A percentile compares a stretch with the other conserved stretches of the same genome.
These are phyloP conservation scores for Dujonia santamariae DNA, from an alignment of 1,139 yeast species.

Conservation along the genomic window DNA sequence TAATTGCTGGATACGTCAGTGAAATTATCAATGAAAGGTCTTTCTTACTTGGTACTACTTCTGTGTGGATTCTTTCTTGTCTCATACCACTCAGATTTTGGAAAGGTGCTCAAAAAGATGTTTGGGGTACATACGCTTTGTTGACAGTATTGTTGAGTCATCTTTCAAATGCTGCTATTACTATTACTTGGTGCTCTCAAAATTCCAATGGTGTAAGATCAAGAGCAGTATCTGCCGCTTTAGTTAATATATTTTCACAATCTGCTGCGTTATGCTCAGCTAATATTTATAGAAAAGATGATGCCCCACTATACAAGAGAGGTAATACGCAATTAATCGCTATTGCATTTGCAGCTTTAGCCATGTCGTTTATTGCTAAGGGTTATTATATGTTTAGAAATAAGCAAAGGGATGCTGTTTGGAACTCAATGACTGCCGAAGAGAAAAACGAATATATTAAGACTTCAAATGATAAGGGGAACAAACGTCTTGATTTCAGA, in stretches of 20 bases:
- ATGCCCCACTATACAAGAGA: constrained; percentile 24
- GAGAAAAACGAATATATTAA: constrained; percentile 44
- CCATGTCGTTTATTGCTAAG: constrained; percentile 15
- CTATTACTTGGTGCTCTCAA: constrained; percentile 20
- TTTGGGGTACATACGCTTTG: constrained; percentile 20
- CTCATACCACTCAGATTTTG: constrained; percentile 17
- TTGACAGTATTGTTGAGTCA: constrained; percentile 17
- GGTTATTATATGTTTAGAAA: constrained; percentile 48
- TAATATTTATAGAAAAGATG: constrained; percentile 25
- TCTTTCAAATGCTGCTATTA: constrained; percentile 16
- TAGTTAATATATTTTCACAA: constrained; percentile 21
- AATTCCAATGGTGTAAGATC: constrained; percentile 19
- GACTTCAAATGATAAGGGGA: constrained; percentile 50
- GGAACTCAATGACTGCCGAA: constrained; percentile 47
- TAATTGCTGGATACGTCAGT: constrained; percentile 26
- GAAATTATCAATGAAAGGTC: constrained; percentile 28
- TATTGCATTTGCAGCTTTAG: constrained; percentile 15
- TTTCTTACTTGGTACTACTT: constrained; percentile 13
- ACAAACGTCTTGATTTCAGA: constrained; percentile 52
- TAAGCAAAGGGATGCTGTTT: constrained; percentile 34
- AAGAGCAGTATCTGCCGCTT: constrained; percentile 22
- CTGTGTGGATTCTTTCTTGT: constrained; percentile 17
- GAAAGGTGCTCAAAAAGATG: constrained; percentile 16
- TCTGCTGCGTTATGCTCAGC: constrained; percentile 16
- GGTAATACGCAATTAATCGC: constrained; percentile 24